These are phyloP conservation scores for Ceratocystis smalleyi DNA, from an alignment of 2,329 filamentous ascomycete species.

Conservation along the genomic window DNA sequence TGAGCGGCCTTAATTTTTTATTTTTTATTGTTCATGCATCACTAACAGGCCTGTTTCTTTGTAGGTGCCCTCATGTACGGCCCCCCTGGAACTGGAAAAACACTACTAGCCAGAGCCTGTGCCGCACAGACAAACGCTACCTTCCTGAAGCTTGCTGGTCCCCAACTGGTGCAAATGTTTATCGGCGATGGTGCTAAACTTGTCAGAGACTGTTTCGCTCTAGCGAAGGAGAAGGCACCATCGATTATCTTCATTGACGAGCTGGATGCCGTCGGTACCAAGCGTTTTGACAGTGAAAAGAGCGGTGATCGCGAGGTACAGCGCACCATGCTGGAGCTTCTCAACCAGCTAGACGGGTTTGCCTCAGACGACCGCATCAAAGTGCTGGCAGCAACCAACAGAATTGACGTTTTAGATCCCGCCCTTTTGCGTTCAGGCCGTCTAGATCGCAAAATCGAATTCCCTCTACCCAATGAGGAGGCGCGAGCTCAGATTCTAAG, in stretches of 20 bases:
- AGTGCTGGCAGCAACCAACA: constrained; percentile 86
- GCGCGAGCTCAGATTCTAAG: constrained; percentile 90
- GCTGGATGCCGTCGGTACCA: constrained; percentile 92
- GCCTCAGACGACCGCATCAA: constrained; percentile 95
- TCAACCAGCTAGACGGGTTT: constrained; percentile 97
- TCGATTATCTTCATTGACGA: constrained; percentile 99
- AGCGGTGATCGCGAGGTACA: constrained; percentile 95
- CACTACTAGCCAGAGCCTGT: constrained; percentile 82
- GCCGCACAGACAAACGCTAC: constrained; percentile 96
- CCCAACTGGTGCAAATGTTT: constrained; percentile 98
- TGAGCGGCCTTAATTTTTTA: not conserved
- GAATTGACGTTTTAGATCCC: constrained; percentile 84
- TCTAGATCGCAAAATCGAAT: constrained; percentile 94
- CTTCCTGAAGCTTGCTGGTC: constrained; percentile 94
- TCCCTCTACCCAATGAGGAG: constrained; percentile 94
- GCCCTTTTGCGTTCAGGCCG: constrained; percentile 81
- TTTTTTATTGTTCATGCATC: constrained; percentile 15
- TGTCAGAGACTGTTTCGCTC: constrained; percentile 89
- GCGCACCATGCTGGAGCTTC: constrained; percentile 93
- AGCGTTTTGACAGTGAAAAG: constrained; percentile 98
- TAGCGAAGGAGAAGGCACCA: constrained; percentile 96
- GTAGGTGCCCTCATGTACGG: constrained; percentile 96
- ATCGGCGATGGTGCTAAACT: constrained; percentile 97
- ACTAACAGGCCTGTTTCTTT: not conserved
- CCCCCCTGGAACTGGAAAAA: constrained; percentile 79